phyloP scores from a whole-genome alignment of 768 basidiomycete genomes.

The Lactarius indigo region DNA sequence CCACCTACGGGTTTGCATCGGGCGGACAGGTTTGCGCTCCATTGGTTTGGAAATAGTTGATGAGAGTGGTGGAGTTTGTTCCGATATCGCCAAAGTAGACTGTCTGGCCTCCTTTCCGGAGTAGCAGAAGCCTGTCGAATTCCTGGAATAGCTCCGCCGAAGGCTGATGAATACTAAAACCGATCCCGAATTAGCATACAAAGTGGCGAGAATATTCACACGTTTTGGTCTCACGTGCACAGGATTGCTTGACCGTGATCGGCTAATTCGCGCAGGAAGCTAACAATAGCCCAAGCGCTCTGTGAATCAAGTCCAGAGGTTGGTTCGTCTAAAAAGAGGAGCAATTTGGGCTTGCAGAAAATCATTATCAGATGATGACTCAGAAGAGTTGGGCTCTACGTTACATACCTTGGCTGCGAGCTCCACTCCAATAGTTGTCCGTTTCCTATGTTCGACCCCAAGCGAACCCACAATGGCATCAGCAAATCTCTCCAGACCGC shows the following conservation, averaged over 20 bases:
- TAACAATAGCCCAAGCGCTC: constrained; percentile 79
- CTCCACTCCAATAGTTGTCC: constrained; percentile 85
- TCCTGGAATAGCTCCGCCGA: constrained; percentile 82
- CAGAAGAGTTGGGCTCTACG: no score
- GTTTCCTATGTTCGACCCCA: constrained; percentile 70
- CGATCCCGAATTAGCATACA: neutral
- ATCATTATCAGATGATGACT: neutral
- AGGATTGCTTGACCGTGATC: constrained; percentile 83
- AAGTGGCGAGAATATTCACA: neutral
- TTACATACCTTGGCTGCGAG: constrained; percentile 63
- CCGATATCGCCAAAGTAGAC: constrained; percentile 73
- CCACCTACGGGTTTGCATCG: constrained; percentile 61
- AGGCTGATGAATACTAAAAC: constrained; percentile 50
- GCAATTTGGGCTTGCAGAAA: constrained; percentile 56
- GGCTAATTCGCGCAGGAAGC: constrained; percentile 72
- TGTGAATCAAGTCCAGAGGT: constrained; percentile 85
- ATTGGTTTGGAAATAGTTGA: constrained; percentile 72
- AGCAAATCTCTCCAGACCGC: constrained; percentile 59
- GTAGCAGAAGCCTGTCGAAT: constrained; percentile 75
- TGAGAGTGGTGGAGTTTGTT: constrained; percentile 52
- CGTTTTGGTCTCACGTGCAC: constrained; percentile 62
- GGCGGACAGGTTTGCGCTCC: constrained; percentile 60
- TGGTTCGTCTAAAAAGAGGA: constrained; percentile 87
- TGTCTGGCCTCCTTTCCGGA: constrained; percentile 71
- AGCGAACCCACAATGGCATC: constrained; percentile 69